phyloP scores from a whole-genome alignment of 139 green algal genomes.

The Tetradesmus lagerheimii region DNA sequence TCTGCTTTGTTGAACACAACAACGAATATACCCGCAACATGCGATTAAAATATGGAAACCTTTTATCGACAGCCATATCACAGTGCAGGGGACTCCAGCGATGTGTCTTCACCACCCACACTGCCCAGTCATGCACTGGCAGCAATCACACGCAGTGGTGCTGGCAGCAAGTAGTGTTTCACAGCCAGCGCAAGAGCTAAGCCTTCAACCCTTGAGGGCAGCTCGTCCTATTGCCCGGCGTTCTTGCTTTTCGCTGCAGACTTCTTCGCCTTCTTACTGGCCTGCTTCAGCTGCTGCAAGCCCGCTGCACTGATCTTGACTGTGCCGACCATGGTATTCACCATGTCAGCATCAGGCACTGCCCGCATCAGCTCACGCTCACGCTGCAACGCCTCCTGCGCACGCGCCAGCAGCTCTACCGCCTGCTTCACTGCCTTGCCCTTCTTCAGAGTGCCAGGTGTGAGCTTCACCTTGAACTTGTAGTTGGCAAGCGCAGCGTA shows the following conservation, averaged over 20 bases:
- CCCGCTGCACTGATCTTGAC: conserved; percentile 92
- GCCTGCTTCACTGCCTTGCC: conserved; percentile 88
- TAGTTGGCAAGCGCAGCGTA: conserved; percentile 80
- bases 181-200: no score
- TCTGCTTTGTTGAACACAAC: no score
- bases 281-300: conserved; percentile 84
- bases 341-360: conserved; percentile 87
- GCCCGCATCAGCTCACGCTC: conserved; percentile 78
- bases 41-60: no score
- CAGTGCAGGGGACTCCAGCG: no score
- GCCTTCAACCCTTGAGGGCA: no score
- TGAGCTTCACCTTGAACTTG: conserved; percentile 90
- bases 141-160: no score
- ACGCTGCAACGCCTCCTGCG: conserved; percentile 47
- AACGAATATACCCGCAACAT: no score
- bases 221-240: background rate
- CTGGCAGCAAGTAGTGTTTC: no score
- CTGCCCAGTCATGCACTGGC: no score
- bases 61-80: no score
- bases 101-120: no score
- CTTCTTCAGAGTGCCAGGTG: conserved; percentile 89
- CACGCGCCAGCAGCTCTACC: conserved; percentile 79
- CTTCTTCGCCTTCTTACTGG: conserved; percentile 70
- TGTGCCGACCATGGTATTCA: conserved; percentile 85
- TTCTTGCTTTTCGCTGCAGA: conserved; percentile 29